Evolutionary conservation across 2,329 filamentous ascomycete species (phyloP), one percentile per base, ranked within the genome.

Genomic region (Talaromyces sp.): DNA sequence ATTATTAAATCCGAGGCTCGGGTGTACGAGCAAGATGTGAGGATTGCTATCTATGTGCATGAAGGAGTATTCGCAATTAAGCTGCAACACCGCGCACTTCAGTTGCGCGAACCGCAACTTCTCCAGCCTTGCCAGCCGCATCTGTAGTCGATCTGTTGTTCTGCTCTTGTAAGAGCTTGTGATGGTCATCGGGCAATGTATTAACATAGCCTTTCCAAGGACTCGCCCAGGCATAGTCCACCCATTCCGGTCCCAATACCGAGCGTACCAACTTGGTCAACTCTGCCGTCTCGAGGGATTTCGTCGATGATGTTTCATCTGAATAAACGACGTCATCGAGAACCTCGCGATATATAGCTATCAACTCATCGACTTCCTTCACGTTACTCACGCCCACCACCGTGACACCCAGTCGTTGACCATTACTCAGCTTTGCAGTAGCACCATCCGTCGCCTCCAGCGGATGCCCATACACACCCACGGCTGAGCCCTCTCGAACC

Each of bases 331-430:
- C 47, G 1, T 81, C 82, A 47, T 84, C 81, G 11, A 85, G 68
- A 33, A 84, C 80, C 71, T 78, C 81, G 60, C 76, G 75, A 81
- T 83, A 86, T 45, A 85, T 86, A 52, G 85, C 79, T 76, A 89
- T 81, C 1, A 86, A 88, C 77, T 89, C 87, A 66, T 87, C 82
- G 57, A 89, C 73, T 73, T 89, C 87, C 9, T 79, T 78, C 3
- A 84, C 72, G 56, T 82, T 85, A 70, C 85, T 88, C 33, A 89
- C 87, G 11, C 87, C 87, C 78, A 89, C 88, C 45, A 89, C 87
- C 63, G 81, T 86, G 41, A 88, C 85, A 13, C 87, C 87, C 1
- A 89, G 76, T 66, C 83, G 83, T 13, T 64, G 24, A 3, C 83
- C 84, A 3, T 84, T 80, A 27, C 83, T 80, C 61, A 81, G 72